These are phyloP conservation scores for Solanum pennellii DNA, from an alignment of 257 asterid species.

Conservation along the genomic window DNA sequence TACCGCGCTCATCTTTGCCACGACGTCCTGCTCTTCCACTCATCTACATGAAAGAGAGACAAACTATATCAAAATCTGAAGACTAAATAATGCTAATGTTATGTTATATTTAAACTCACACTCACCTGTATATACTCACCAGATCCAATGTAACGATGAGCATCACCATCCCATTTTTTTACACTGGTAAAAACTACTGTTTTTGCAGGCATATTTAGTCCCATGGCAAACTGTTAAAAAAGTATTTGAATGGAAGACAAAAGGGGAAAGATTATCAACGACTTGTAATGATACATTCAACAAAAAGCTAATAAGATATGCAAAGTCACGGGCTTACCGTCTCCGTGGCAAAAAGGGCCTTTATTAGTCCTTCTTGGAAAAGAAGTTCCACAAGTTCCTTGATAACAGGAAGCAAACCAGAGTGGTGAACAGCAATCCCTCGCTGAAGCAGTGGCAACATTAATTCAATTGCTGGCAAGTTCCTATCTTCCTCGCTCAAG, in stretches of 20 bases:
- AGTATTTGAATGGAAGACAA: not conserved
- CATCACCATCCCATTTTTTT: slow-evolving; percentile 95
- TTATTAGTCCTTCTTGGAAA: slow-evolving; percentile 96
- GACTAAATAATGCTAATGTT: not conserved
- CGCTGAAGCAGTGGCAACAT: slow-evolving; percentile 95
- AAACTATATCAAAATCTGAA: not conserved
- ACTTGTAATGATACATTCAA: not conserved
- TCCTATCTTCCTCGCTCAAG: slow-evolving; percentile 86
- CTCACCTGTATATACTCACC: slow-evolving; percentile 98
- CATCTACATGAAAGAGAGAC: slow-evolving; percentile 43
- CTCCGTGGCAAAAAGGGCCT: slow-evolving; percentile 96
- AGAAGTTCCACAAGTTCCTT: slow-evolving; percentile 96
- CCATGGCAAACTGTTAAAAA: slow-evolving; percentile 78
- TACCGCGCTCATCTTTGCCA: slow-evolving; percentile 95
- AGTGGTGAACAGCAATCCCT: slow-evolving; percentile 98
- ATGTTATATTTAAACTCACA: not conserved
- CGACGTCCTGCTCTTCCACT: slow-evolving; percentile 99
- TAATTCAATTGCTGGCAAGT: slow-evolving; percentile 79
- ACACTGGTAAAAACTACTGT: slow-evolving; percentile 92
- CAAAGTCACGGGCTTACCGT: slow-evolving; percentile 39
- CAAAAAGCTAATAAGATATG: not conserved
- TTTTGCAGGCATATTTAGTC: slow-evolving; percentile 98
- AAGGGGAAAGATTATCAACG: not conserved
- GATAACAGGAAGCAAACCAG: slow-evolving; percentile 93
- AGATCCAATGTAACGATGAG: slow-evolving; percentile 90